These are phyloP conservation scores for Rhynchospora tenuis DNA, from an alignment of 176 grass and related monocot genomes.

Conservation along the genomic window DNA sequence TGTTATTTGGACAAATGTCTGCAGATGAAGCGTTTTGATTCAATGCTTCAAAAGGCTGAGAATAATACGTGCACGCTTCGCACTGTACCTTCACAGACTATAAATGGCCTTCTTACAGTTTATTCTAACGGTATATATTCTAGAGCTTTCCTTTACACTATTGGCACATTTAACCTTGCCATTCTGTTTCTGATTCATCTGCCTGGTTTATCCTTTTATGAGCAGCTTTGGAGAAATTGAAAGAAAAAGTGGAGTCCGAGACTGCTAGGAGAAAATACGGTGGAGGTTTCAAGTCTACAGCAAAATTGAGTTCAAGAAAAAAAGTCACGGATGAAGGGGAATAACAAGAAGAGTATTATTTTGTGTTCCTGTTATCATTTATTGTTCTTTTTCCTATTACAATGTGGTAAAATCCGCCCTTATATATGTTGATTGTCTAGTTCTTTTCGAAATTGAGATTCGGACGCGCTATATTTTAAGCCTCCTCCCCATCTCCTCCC, in stretches of 20 bases:
- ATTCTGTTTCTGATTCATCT: slow-evolving; percentile 5
- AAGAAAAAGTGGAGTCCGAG: slow-evolving; percentile 52
- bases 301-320: slow-evolving; percentile 47
- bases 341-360: neutral
- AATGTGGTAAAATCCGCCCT: no score
- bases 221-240: slow-evolving; percentile 75
- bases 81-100: slow-evolving; percentile 46
- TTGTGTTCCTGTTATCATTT: no score
- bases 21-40: slow-evolving; percentile 69
- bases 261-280: slow-evolving; percentile 47
- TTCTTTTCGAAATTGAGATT: no score
- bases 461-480: no score
- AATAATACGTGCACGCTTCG: slow-evolving; percentile 48
- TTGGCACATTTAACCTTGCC: neutral
- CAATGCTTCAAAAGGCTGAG: slow-evolving; percentile 75
- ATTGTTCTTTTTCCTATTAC: no score
- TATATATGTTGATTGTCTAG: no score
- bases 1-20: slow-evolving; percentile 15
- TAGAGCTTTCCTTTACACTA: neutral
- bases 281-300: slow-evolving; percentile 17
- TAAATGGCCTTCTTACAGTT: slow-evolving; percentile 51
- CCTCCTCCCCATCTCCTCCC: no score
- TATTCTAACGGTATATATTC: slow-evolving; percentile 46
- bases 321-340: neutral
- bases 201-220: slow-evolving; percentile 19